Evolutionary conservation across 306 rosid species (phyloP), one percentile per base, ranked within the genome.

Genomic region (Chamaecrista fasciculata): DNA sequence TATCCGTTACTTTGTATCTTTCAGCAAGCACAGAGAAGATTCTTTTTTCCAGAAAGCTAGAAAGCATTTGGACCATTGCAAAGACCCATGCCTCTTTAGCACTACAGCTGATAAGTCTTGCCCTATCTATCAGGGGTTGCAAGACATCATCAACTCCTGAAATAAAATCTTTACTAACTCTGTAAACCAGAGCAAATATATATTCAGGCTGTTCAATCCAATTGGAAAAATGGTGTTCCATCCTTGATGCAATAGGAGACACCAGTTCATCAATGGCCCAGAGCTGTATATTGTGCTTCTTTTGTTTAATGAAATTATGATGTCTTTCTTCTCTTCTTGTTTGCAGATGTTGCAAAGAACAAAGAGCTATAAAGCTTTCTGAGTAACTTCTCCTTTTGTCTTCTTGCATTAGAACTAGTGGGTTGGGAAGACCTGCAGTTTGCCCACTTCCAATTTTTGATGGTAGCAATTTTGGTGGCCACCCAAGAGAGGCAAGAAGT

Each of bases 61-160:
- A 86, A 60, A 89, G 87, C 78, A 77, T 73, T 73, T 70, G 87
- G 62, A 89, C 85, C 87, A 89, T 83, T 43, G 92, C 86, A 69
- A 72, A 75, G 39, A 86, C 83, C 96, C 96, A 89, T 56, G 96
- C 89, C 68, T 89, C 96, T 82, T 81, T 83, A 58, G 96, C 92
- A 71, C 96, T 89, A 37, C 80, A 89, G 55, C 87, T 85, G 46
- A 71, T 46, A 50, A 89, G 76, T 82, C 89, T 81, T 29, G 90
- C 96, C 72, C 64, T 78, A 49, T 89, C 96, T 72, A 89, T 85
- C 65, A 89, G 79, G 49, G 96, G 96, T 73, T 89, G 96, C 80
- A 89, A 80, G 47, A 89, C 85, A 81, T 82, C 87, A 80, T 89
- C 96, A 47, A 89, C 81, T 68, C 91, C 92, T 1, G 70, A 11